Percentiles rank a stretch among this genome's conserved stretches.
These are phyloP conservation scores for Candida frijolesensis DNA, from an alignment of 1,139 yeast species.

Conservation along the genomic window DNA sequence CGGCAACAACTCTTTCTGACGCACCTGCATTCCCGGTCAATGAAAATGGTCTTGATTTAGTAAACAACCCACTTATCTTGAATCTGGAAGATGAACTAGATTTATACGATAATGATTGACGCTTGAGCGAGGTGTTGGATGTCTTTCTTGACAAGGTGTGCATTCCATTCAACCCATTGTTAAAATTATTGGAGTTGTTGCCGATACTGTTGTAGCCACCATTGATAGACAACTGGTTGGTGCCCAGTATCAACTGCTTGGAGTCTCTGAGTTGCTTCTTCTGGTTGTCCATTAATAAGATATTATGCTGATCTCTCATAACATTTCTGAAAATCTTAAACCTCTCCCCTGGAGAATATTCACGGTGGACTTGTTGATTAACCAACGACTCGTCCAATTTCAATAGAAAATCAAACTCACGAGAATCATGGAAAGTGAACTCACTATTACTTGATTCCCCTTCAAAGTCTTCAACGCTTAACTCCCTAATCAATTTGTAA, in stretches of 20 bases:
- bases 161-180: constrained; percentile 4
- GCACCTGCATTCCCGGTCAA: constrained; percentile 26
- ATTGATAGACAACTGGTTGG: neutral
- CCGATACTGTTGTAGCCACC: neutral
- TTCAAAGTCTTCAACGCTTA: constrained; percentile 41
- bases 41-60: constrained; percentile 41
- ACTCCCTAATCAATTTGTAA: constrained; percentile 44
- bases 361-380: constrained; percentile 23
- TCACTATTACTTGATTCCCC: constrained; percentile 12
- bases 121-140: constrained; percentile 34
- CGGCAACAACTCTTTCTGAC: constrained; percentile 54
- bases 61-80: constrained; percentile 47
- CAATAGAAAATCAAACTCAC: constrained; percentile 49
- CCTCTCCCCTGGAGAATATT: constrained; percentile 29
- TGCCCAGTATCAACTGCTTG: neutral
- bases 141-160: constrained; percentile 31
- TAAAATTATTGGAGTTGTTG: neutral
- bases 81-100: constrained; percentile 42
- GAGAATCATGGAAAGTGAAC: constrained; percentile 35
- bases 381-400: constrained; percentile 42
- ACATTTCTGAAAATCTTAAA: constrained; percentile 34
- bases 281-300: constrained; percentile 36
- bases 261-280: constrained; percentile 31
- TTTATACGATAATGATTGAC: constrained; percentile 48
- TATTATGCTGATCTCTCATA: constrained; percentile 37